Evolutionary conservation across 805 yeast genomes (phyloP).

Genomic region (Kodamaea fukazawae): DNA sequence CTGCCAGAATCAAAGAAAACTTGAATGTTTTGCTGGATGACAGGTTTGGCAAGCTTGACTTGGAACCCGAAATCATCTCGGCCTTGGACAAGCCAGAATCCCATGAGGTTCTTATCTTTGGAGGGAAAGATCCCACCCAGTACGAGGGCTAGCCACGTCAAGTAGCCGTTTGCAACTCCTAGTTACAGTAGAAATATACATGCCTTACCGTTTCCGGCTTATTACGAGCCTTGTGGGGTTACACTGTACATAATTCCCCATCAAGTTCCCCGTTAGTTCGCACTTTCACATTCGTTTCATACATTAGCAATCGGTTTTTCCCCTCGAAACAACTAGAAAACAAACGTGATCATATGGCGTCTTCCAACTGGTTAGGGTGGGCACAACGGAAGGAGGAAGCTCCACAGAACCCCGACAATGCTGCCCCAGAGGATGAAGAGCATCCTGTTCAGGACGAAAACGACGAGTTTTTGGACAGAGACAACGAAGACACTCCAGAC

Average conservation of each 20-base stretch:
- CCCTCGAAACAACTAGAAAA: conserved; percentile 1
- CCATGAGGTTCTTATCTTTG: conserved; percentile 34
- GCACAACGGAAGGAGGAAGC: conserved; percentile 11
- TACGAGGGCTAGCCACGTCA: conserved; percentile 17
- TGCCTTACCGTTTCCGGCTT: too few relatives aligned
- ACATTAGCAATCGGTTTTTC: neutral
- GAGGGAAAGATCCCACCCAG: conserved; percentile 30
- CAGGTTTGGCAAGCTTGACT: conserved; percentile 38
- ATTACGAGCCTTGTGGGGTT: too few relatives aligned
- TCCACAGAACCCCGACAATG: neutral
- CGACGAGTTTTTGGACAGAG: conserved; percentile 8
- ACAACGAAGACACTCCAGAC: conserved; percentile 15
- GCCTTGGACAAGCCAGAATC: conserved; percentile 37
- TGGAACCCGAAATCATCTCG: conserved; percentile 36
- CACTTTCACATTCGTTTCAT: conserved; percentile 4
- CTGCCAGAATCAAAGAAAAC: conserved; percentile 54
- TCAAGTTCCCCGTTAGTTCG: too few relatives aligned
- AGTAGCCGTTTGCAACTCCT: too few relatives aligned
- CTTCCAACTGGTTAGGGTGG: conserved; percentile 24
- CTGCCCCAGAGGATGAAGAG: conserved; percentile 9
- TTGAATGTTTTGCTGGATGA: conserved; percentile 46
- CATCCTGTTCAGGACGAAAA: conserved; percentile 3
- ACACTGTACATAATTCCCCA: too few relatives aligned
- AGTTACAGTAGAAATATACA: too few relatives aligned
- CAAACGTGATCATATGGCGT: conserved; percentile 18